These are phyloP conservation scores for Erodium chrysanthum DNA, from an alignment of 441 rosid species.

Conservation along the genomic window DNA sequence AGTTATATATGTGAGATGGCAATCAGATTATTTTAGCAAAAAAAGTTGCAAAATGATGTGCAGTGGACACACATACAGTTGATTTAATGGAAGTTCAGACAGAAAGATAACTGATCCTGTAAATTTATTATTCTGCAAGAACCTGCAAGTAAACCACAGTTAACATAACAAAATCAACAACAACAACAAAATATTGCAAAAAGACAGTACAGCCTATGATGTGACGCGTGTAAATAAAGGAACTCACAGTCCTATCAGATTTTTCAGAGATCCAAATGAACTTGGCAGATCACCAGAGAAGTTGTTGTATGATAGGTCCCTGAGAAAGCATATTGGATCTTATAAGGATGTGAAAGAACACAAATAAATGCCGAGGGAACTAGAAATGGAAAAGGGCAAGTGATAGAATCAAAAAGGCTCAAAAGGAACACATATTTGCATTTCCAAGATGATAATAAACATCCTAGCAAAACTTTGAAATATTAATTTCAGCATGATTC, in stretches of 20 bases:
- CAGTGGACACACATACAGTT: slow-evolving; percentile 50
- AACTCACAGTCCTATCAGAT: slow-evolving; percentile 72
- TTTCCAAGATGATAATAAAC: neutral
- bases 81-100: slow-evolving; percentile 57
- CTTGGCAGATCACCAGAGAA: slow-evolving; percentile 82
- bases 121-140: slow-evolving; percentile 71
- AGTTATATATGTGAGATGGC: slow-evolving; percentile 21
- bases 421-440: neutral
- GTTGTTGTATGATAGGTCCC: slow-evolving; percentile 83
- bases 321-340: slow-evolving; percentile 24
- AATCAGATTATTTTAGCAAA: slow-evolving; percentile 14
- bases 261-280: slow-evolving; percentile 66
- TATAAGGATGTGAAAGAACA: slow-evolving; percentile 8
- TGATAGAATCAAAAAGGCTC: neutral
- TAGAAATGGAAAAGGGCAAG: neutral
- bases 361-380: neutral
- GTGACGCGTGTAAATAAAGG: neutral
- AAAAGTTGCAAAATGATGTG: slow-evolving; percentile 14
- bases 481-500: neutral
- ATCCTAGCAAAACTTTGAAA: neutral
- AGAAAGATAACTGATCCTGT: slow-evolving; percentile 86
- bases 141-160: slow-evolving; percentile 35
- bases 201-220: neutral
- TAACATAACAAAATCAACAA: slow-evolving; percentile 7
- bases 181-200: neutral